Evolutionary conservation across 192 early-diverging fungal species (phyloP).

Genomic region (Phycomyces nitens): DNA sequence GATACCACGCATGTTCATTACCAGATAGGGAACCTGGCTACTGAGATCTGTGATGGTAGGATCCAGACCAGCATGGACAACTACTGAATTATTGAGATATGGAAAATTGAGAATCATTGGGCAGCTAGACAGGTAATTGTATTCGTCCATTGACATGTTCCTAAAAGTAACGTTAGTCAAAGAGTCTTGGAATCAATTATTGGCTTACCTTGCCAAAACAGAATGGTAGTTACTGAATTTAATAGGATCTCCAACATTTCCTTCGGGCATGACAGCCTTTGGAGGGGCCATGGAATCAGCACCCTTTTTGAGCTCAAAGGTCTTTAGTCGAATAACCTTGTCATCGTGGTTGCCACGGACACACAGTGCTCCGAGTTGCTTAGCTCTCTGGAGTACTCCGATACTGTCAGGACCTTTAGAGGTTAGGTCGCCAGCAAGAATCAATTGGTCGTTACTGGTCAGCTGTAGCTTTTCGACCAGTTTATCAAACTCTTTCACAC

Average conservation of each 20-base stretch:
- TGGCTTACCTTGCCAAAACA: conserved; percentile 32
- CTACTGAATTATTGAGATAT: conserved; percentile 40
- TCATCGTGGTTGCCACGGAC: conserved; percentile 79
- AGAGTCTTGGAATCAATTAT: neutral
- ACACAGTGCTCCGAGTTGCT: conserved; percentile 45
- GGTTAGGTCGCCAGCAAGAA: conserved; percentile 66
- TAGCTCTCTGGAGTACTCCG: conserved; percentile 51
- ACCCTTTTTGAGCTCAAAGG: conserved; percentile 22
- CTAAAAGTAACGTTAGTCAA: conserved; percentile 19
- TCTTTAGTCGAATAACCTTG: conserved; percentile 55
- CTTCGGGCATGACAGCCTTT: conserved; percentile 20
- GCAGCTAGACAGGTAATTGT: conserved; percentile 49
- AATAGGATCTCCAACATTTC: conserved; percentile 33
- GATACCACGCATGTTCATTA: conserved; percentile 61
- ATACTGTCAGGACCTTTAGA: conserved; percentile 61
- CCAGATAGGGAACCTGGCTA: conserved; percentile 52
- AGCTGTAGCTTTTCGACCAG: conserved; percentile 48
- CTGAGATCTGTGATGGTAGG: conserved; percentile 40
- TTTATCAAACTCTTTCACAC: conserved; percentile 46
- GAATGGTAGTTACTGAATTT: conserved; percentile 30
- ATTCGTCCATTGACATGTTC: conserved; percentile 38
- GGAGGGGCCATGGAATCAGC: conserved; percentile 3
- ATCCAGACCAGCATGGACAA: conserved; percentile 71
- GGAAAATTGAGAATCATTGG: conserved; percentile 51
- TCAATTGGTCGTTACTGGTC: conserved; percentile 46